Conservation (phyloP, 2,329 filamentous ascomycete genomes). For the Ascochyta viciae-villosae region DNA sequence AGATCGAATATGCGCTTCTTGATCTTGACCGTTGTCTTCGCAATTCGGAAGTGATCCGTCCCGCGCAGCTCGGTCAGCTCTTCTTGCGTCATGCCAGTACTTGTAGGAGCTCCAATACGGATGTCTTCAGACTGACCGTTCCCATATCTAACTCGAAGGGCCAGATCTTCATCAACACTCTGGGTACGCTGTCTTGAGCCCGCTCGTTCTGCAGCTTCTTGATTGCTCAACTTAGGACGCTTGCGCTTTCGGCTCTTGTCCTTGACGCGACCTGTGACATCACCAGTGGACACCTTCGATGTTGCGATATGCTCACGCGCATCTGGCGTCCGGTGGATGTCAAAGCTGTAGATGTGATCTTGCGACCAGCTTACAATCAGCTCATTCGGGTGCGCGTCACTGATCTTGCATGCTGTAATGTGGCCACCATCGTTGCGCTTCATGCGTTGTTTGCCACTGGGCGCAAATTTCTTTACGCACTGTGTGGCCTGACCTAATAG, state of each 20-base stretch:
- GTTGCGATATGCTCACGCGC: conserved; percentile 52
- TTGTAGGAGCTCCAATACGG: conserved; percentile 51
- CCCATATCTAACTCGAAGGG: conserved; percentile 64
- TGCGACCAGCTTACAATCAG: conserved; percentile 73
- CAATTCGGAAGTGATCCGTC: conserved; percentile 64
- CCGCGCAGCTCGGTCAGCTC: conserved; percentile 58
- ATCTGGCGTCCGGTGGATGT: conserved; percentile 66
- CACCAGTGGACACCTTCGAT: conserved; percentile 23
- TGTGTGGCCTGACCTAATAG: conserved; percentile 65
- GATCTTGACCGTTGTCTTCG: conserved; percentile 61
- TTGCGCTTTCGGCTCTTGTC: conserved; percentile 62
- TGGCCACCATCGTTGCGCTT: conserved; percentile 64
- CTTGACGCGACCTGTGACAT: conserved; percentile 32
- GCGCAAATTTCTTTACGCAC: conserved; percentile 72
- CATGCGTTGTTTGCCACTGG: conserved; percentile 64
- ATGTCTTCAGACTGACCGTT: conserved; percentile 68
- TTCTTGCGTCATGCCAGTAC: conserved; percentile 43
- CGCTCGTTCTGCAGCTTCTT: conserved; percentile 52
- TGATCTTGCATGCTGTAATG: conserved; percentile 75
- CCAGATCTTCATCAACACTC: conserved; percentile 54
- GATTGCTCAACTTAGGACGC: conserved; percentile 54
- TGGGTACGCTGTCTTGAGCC: conserved; percentile 59
- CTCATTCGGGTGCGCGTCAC: conserved; percentile 71
- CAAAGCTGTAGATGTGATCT: conserved; percentile 71
- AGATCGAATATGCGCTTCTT: conserved; percentile 64